Percentiles rank a stretch among this genome's conserved stretches.
These are phyloP conservation scores for Rhizopogon vesiculosus DNA, from an alignment of 768 basidiomycete genomes.

Conservation along the genomic window DNA sequence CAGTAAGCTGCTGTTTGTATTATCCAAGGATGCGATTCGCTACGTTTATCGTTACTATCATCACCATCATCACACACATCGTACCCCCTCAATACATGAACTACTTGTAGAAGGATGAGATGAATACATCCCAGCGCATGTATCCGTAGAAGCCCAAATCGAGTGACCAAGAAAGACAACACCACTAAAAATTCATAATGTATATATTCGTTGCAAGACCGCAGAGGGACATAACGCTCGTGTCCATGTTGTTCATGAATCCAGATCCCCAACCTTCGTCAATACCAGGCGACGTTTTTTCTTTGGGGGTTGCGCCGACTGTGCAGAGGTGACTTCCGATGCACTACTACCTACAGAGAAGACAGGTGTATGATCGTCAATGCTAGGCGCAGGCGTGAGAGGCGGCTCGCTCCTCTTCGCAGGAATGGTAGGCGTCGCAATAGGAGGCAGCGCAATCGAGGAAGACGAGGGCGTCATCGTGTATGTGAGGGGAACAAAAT, in stretches of 20 bases:
- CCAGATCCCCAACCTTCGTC: slow-evolving; percentile 61
- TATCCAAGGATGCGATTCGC: not conserved
- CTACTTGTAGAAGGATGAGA: not conserved
- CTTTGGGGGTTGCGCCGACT: slow-evolving; percentile 58
- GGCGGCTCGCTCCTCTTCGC: slow-evolving; percentile 34
- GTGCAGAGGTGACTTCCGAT: slow-evolving; percentile 6
- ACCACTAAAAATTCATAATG: slow-evolving; percentile 8
- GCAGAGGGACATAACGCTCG: not conserved
- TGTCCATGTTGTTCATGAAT: slow-evolving; percentile 11
- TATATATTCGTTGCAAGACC: not conserved
- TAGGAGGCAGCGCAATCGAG: slow-evolving; percentile 31
- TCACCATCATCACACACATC: not conserved
- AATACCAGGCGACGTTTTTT: slow-evolving; percentile 82
- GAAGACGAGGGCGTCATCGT: slow-evolving; percentile 23
- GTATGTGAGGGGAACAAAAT: slow-evolving; percentile 60
- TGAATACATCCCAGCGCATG: not conserved
- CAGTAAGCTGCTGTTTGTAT: not conserved
- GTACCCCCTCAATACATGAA: not conserved
- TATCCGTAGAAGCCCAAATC: not conserved
- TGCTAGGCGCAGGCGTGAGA: slow-evolving; percentile 25
- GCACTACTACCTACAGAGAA: not conserved
- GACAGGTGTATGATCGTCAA: slow-evolving; percentile 17
- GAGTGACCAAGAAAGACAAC: slow-evolving; percentile 1
- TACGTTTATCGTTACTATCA: no score
- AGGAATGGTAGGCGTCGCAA: slow-evolving; percentile 26